phyloP scores from a whole-genome alignment of 2,329 filamentous ascomycete genomes.

The Sporothrix phasma region DNA sequence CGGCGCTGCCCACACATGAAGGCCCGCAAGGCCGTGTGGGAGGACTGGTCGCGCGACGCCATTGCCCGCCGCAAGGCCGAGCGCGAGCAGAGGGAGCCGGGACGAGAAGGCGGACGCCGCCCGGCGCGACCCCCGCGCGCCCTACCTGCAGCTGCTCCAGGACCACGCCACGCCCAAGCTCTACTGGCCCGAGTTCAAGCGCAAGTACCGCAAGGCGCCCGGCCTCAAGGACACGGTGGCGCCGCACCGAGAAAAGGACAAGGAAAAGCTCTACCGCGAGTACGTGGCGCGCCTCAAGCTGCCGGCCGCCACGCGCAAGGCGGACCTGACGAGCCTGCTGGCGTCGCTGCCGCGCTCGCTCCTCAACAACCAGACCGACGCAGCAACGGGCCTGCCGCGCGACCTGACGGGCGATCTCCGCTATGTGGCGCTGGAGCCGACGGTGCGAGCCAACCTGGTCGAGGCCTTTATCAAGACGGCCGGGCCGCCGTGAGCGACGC shows the following conservation, averaged over 20 bases:
- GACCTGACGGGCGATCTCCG: constrained; percentile 56
- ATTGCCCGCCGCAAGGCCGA: constrained; percentile 62
- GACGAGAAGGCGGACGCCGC: constrained; percentile 51
- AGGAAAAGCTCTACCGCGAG: constrained; percentile 71
- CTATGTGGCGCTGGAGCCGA: constrained; percentile 55
- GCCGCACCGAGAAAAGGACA: constrained; percentile 53
- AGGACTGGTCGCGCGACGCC: constrained; percentile 69
- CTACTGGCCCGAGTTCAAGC: constrained; percentile 94
- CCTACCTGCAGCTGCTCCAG: constrained; percentile 73
- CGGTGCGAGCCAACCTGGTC: constrained; percentile 53
- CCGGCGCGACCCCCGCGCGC: constrained; percentile 72
- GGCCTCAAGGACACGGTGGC: constrained; percentile 67
- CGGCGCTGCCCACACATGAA: constrained; percentile 72
- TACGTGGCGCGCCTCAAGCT: constrained; percentile 58
- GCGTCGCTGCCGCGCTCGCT: constrained; percentile 46
- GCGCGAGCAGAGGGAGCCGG: constrained; percentile 44
- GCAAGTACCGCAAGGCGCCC: constrained; percentile 75
- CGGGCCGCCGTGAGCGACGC: constrained; percentile 45
- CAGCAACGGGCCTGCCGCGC: constrained; percentile 46
- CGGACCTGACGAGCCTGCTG: constrained; percentile 57
- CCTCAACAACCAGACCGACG: constrained; percentile 50
- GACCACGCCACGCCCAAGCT: constrained; percentile 79
- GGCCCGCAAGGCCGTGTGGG: constrained; percentile 70
- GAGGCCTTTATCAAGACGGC: constrained; percentile 57
- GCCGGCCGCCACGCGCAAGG: constrained; percentile 54